Conservation (phyloP, 1,284 basidiomycete species). For the Moniliella sp. region DNA sequence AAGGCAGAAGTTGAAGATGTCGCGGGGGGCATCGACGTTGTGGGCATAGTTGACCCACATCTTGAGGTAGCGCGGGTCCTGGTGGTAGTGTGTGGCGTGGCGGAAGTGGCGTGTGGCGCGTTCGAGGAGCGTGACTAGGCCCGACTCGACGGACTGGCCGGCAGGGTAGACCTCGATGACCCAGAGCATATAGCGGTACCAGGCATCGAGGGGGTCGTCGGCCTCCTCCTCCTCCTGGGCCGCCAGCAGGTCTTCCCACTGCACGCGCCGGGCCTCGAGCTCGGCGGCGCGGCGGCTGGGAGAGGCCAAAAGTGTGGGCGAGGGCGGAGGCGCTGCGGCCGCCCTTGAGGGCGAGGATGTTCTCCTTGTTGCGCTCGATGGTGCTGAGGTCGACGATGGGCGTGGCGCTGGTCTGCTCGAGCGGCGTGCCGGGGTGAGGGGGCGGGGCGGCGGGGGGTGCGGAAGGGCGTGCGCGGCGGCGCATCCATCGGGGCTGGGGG, state of each 20-base stretch:
- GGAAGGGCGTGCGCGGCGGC: no score
- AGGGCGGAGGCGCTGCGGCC: slow-evolving; percentile 42
- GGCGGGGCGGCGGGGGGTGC: background rate
- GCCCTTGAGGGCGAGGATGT: slow-evolving; percentile 41
- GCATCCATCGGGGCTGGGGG: no score
- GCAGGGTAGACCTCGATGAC: slow-evolving; percentile 43
- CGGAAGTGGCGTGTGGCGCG: slow-evolving; percentile 56
- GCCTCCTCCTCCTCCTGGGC: slow-evolving; percentile 11
- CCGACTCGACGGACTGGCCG: slow-evolving; percentile 42
- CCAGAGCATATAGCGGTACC: slow-evolving; percentile 47
- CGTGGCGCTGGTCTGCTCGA: slow-evolving; percentile 28
- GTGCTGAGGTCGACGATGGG: slow-evolving; percentile 26
- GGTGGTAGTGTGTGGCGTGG: slow-evolving; percentile 54
- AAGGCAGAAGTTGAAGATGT: slow-evolving; percentile 44
- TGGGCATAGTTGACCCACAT: slow-evolving; percentile 55
- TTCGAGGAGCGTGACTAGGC: slow-evolving; percentile 51
- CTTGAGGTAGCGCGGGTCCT: slow-evolving; percentile 68
- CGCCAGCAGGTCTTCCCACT: slow-evolving; percentile 15
- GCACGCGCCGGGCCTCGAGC: slow-evolving; percentile 11
- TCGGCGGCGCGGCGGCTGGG: slow-evolving; percentile 16
- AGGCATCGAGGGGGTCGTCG: slow-evolving; percentile 16
- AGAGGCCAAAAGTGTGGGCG: slow-evolving; percentile 29
- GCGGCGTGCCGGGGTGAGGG: slow-evolving; percentile 14
- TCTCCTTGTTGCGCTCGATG: slow-evolving; percentile 43
- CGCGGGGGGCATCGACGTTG: slow-evolving; percentile 21